Evolutionary conservation across 2,329 filamentous ascomycete species (phyloP), one percentile per base, ranked within the genome.

Genomic region (Cucurbitaria berberidis): DNA sequence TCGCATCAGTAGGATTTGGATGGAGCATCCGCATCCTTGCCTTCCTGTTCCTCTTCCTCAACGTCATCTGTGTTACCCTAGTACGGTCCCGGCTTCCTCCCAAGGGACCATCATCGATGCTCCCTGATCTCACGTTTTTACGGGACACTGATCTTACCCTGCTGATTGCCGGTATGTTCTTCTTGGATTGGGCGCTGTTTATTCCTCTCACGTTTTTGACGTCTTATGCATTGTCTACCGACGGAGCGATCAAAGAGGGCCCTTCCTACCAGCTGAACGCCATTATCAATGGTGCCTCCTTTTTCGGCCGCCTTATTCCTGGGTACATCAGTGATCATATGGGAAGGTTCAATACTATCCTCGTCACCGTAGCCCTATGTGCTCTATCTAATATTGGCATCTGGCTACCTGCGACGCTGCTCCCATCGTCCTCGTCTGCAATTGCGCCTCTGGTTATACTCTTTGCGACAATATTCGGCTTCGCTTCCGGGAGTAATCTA

Each of bases 391-490:
- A 80, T 1, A 73, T 86, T 0, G 81, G 77, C 0, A 73, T 89
- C 9, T 86, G 84, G 84, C 73, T 86, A 13, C 82, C 67, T 1
- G 56, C 62, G 3, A 47, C 32, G 1, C n/a, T n/a, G n/a, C n/a
- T n/a, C n/a, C n/a, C n/a, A n/a, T n/a, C n/a, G n/a, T n/a, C n/a
- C n/a, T n/a, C n/a, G n/a, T n/a, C n/a, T n/a, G 75, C 76, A 42
- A 84, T 84, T 18, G 81, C 81, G 1, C 80, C 84, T 1, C 26
- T 53, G 8, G 84, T 87, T 55, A 81, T 90, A 48, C 79, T 85
- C 18, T 90, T 89, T 71, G 81, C 83, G 6, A 77, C 82, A 10
- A 74, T 89, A 6, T 91, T 88, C 62, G 88, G 88, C 13, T 89
- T 90, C 68, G 81, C 82, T 18, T 87, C 84, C 0, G 89, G 88